Evolutionary conservation across 768 basidiomycete genomes (phyloP), one percentile per base, ranked within the genome.

Genomic region (Leccinum barrowsii): DNA sequence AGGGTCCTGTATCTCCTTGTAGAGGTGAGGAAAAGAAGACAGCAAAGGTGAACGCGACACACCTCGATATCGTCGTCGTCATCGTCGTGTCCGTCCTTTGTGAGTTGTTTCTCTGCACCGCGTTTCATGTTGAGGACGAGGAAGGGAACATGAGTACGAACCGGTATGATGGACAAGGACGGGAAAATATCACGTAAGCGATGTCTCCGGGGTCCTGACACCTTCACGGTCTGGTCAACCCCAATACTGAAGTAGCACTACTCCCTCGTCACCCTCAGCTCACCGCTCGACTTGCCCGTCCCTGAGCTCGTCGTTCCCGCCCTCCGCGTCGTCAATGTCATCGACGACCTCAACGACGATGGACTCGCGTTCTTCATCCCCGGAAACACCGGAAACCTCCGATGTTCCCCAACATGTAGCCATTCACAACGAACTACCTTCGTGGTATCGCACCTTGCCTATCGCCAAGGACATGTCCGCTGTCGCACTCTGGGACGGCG

Each of bases 351-450:
- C 79, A 44, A 55, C 52, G 24, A 77, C 83, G 19, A 74, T 77
- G 59, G 77, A 76, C 67, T 88, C 89, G 55, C 85, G 89, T 48
- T 89, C 89, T 4, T 80, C 87, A 2, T 90, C 89, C 0, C 89
- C 89, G 6, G 73, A 78, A 49, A 90, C 88, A 0, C 87, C 89
- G 54, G 86, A 86, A 52, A 74, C 83, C 0, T 80, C 80, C 13
- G 85, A 89, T 66, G 73, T 74, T n/a, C 67, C 78, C 0, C 80
- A 82, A 56, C 74, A 78, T 7, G 69, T 83, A 48, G 66, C 77
- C 59, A 79, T 85, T 51, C 84, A 82, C 50, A 75, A 73, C 60
- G 80, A 76, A 42, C 73, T 80, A 35, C 74, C 78, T 26, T 76
- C 85, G 22, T 89, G 88, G 87, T 85, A 83, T 66, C 74, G 78